Evolutionary conservation across 2,329 filamentous ascomycete species (phyloP).

Genomic region (Karstenula rhodostoma): DNA sequence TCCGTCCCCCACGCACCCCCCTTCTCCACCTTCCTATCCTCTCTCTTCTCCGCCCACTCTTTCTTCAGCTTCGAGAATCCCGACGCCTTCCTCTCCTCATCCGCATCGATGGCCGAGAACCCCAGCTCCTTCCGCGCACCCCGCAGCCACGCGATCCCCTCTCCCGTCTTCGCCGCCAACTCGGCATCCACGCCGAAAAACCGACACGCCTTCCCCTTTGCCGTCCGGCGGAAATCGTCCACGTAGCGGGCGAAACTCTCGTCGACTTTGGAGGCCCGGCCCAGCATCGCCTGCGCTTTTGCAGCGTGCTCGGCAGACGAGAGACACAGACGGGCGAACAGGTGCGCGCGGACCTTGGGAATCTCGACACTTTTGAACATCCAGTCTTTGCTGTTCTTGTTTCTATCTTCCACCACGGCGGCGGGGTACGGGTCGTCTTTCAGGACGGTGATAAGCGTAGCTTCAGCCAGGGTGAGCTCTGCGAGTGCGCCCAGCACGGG

Average conservation of each 20-base stretch:
- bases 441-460: slow-evolving; percentile 85
- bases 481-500: slow-evolving; percentile 56
- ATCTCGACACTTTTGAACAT: slow-evolving; percentile 93
- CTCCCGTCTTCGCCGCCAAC: slow-evolving; percentile 78
- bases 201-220: slow-evolving; percentile 83
- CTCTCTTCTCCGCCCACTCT: slow-evolving; percentile 77
- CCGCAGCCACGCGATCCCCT: slow-evolving; percentile 84
- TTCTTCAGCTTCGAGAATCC: slow-evolving; percentile 73
- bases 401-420: slow-evolving; percentile 80
- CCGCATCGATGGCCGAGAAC: slow-evolving; percentile 55
- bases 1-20: slow-evolving; percentile 79
- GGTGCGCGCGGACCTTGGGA: slow-evolving; percentile 84
- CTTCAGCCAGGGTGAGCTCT: slow-evolving; percentile 80
- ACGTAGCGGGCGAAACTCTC: slow-evolving; percentile 75
- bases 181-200: slow-evolving; percentile 94
- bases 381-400: slow-evolving; percentile 88
- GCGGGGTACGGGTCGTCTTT: slow-evolving; percentile 95
- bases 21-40: slow-evolving; percentile 81
- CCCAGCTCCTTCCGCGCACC: slow-evolving; percentile 80
- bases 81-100: slow-evolving; percentile 58
- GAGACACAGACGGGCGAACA: slow-evolving; percentile 87
- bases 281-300: slow-evolving; percentile 67
- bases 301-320: slow-evolving; percentile 88
- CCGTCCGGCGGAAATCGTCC: slow-evolving; percentile 76
- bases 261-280: slow-evolving; percentile 60